Percentiles rank a stretch among this genome's conserved stretches.
Evolutionary conservation across 2,329 filamentous ascomycete genomes (phyloP).

Genomic region (Macrophomina tecta): DNA sequence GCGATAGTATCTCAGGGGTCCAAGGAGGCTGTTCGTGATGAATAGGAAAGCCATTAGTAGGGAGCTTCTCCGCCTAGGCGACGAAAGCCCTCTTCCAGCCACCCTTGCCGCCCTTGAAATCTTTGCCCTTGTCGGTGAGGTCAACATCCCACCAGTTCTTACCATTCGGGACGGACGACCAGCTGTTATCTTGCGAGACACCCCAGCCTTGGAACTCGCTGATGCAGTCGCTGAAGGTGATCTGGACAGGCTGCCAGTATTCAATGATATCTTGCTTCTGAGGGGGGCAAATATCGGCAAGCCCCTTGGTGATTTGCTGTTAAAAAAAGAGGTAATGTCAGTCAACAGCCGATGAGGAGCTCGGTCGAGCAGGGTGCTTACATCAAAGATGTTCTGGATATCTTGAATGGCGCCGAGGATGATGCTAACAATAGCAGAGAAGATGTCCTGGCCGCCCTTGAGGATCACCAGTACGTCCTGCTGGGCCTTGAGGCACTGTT

Average conservation of each 20-base stretch:
- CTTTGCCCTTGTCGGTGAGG: too few relatives aligned
- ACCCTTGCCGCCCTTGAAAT: background rate
- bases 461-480: background rate
- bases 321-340: background rate
- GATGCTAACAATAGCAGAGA: background rate
- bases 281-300: background rate
- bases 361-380: background rate
- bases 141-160: too few relatives aligned
- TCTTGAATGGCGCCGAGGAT: background rate
- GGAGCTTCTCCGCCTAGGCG: background rate
- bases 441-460: background rate
- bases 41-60: background rate
- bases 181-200: background rate
- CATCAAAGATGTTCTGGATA: background rate
- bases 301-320: background rate
- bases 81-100: background rate
- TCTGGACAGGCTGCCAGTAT: background rate
- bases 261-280: background rate
- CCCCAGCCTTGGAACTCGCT: background rate
- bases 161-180: too few relatives aligned
- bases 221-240: background rate
- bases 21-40: too few relatives aligned
- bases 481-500: background rate
- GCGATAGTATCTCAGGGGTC: too few relatives aligned
- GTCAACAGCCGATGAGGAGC: background rate